A percentile compares a stretch with the other conserved stretches of the same genome.
These are phyloP conservation scores for Cytidiella melzeri DNA, from an alignment of 768 basidiomycete genomes.

Conservation along the genomic window DNA sequence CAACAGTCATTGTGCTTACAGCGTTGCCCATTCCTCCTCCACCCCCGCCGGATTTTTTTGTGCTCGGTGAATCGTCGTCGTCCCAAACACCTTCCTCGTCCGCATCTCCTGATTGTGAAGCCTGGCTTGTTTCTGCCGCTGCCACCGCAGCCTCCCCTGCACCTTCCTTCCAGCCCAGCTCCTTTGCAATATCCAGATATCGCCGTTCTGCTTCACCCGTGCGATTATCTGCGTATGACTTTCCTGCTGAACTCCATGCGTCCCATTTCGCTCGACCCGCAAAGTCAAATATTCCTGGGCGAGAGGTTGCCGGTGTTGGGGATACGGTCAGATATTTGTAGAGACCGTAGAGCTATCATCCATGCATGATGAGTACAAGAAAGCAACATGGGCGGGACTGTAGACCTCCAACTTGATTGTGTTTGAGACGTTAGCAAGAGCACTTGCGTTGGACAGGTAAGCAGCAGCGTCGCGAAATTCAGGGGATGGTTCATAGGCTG, in stretches of 20 bases:
- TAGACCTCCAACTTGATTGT: conserved; percentile 70
- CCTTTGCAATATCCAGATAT: conserved; percentile 64
- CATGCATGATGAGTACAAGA: conserved; percentile 10
- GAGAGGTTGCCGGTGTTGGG: conserved; percentile 43
- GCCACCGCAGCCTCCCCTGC: neutral
- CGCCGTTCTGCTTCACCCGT: conserved; percentile 51
- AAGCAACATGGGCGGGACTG: conserved; percentile 14
- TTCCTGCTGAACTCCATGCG: conserved; percentile 57
- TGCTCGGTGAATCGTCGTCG: conserved; percentile 27
- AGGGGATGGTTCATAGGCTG: conserved; percentile 29
- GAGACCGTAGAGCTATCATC: conserved; percentile 69
- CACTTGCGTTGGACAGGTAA: conserved; percentile 54
- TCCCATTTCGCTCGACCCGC: conserved; percentile 85
- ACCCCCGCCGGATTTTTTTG: conserved; percentile 15
- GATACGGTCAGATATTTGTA: conserved; percentile 73
- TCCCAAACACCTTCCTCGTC: conserved; percentile 40
- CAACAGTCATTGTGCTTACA: conserved; percentile 52
- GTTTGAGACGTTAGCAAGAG: conserved; percentile 50
- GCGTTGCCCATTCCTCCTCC: conserved; percentile 48
- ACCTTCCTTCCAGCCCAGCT: conserved; percentile 60
- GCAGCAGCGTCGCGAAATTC: conserved; percentile 54
- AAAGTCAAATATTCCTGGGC: conserved; percentile 75
- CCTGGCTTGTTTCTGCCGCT: neutral
- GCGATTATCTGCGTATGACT: conserved; percentile 37
- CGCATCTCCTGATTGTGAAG: conserved; percentile 19